Base-by-base conservation (phyloP, 2,329 filamentous ascomycete species). In the Calycina herbarum region DNA sequence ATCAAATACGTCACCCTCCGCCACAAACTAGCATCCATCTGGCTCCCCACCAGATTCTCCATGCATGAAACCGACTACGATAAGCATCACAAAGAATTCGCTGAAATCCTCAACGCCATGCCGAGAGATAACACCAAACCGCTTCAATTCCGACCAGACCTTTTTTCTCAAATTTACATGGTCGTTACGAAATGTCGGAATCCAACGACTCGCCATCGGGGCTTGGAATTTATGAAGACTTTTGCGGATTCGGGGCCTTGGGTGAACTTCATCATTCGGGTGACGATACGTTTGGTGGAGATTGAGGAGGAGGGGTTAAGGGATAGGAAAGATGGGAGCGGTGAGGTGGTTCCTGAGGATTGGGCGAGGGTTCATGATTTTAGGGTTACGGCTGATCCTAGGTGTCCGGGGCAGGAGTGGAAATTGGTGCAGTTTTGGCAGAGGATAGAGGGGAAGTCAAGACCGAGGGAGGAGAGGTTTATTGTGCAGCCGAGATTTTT, bases 281-380 rank as follows among this genome's bases (percentile, higher is more conserved):
- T 54, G 15, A 27, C 48, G 2, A 8, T 8, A 15, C 17, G 48
- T 1, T 20, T 54, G 24, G 48, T 54, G 24, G 48, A 54, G 48
- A 54, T 54, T 8, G 48, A 54, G 10, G 48, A 54, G 24, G 48
- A 54, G 24, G 48, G 48, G n/a, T 3, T 54, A 17, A 27, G 8
- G 5, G 10, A n/a, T 7, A n/a, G 7, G 6, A n/a, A 10, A 1
- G 48, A 54, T 27, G 48, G 24, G 48, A 54, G n/a, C 8, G 48
- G 48, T 7, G 17, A 6, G 17, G 8, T 54, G 17, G 48, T 54
- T 27, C 48, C 48, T 8, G 17, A n/a, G 48, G 48, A 27, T 20
- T 54, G 48, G 48, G 48, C 48, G 6, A 54, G 48, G 17, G n/a
- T 54, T 54, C 48, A 54, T 54, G 48, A 54, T 13, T n/a, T 54